These are phyloP conservation scores for Pythium coloratum DNA, from an alignment of 352 stramenopile genomes.

Conservation along the genomic window DNA sequence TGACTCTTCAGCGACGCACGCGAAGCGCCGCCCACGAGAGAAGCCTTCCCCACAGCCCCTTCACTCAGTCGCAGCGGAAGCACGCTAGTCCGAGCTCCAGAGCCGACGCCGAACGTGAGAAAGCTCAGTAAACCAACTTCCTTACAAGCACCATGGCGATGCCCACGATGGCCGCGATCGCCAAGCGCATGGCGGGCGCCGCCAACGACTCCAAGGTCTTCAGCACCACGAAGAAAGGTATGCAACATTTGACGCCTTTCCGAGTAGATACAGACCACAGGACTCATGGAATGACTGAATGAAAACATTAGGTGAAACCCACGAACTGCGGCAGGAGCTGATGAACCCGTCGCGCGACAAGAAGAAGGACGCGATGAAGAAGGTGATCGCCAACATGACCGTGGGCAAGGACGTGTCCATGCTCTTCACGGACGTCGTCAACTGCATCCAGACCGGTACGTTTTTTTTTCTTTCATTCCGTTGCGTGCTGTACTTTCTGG, in stretches of 20 bases:
- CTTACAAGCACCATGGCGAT: conserved; percentile 56
- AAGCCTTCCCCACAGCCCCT: background rate
- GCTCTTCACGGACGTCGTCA: conserved; percentile 99
- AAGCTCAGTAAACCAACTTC: background rate
- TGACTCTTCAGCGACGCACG: conserved; percentile 1
- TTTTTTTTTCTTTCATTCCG: background rate
- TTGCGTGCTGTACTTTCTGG: background rate
- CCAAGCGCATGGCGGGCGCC: conserved; percentile 86
- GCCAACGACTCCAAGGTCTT: conserved; percentile 98
- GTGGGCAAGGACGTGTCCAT: conserved; percentile 99
- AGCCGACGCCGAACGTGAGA: background rate
- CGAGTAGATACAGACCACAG: background rate
- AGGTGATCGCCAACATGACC: conserved; percentile 99
- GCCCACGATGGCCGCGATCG: conserved; percentile 85
- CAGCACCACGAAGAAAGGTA: conserved; percentile 97
- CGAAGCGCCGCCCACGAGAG: background rate
- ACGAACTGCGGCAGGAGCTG: conserved; percentile 97
- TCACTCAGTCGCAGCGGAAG: background rate
- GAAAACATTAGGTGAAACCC: conserved; percentile 85
- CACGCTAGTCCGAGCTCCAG: background rate
- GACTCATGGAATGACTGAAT: background rate
- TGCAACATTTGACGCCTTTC: background rate
- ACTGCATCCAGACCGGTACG: conserved; percentile 98
- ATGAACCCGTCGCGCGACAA: conserved; percentile 95
- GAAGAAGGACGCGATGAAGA: conserved; percentile 99